These are phyloP conservation scores for Blastobotrys niveus DNA, from an alignment of 1,139 yeast species.

Conservation along the genomic window DNA sequence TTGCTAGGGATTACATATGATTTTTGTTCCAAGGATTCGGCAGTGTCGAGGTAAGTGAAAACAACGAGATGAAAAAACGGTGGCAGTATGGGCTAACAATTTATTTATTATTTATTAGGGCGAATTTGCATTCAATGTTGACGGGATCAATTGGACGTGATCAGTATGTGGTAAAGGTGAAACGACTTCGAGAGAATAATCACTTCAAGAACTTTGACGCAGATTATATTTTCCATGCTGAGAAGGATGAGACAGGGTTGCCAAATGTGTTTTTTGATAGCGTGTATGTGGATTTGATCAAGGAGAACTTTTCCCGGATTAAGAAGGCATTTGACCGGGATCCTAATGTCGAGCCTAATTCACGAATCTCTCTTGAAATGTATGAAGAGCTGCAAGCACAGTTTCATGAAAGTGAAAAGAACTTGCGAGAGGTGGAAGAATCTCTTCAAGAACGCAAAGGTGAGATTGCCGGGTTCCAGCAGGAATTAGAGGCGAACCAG, in stretches of 20 bases:
- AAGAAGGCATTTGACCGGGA: conserved; percentile 66
- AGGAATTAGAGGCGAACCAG: conserved; percentile 6
- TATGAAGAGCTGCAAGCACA: conserved; percentile 57
- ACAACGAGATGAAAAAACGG: conserved; percentile 3
- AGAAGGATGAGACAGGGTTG: conserved; percentile 72
- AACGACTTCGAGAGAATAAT: conserved; percentile 60
- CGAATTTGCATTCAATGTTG: conserved; percentile 56
- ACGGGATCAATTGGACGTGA: conserved; percentile 73
- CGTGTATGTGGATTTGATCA: conserved; percentile 57
- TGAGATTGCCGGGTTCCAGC: conserved; percentile 12
- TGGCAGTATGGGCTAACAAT: neutral
- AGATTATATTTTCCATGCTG: conserved; percentile 36
- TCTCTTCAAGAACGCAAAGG: conserved; percentile 21
- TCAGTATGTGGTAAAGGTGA: conserved; percentile 66
- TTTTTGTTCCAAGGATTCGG: conserved; percentile 67
- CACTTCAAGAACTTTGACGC: conserved; percentile 50
- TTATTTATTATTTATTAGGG: conserved; percentile 42
- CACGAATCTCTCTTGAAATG: conserved; percentile 60
- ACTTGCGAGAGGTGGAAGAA: conserved; percentile 27
- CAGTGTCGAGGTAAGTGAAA: conserved; percentile 43
- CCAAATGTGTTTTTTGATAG: conserved; percentile 75
- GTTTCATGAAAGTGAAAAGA: conserved; percentile 36
- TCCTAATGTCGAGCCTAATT: conserved; percentile 66
- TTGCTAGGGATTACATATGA: conserved; percentile 77
- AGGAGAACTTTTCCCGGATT: conserved; percentile 65